Base-by-base conservation (phyloP, 495 filamentous ascomycete species). In the Poronia punctata region DNA sequence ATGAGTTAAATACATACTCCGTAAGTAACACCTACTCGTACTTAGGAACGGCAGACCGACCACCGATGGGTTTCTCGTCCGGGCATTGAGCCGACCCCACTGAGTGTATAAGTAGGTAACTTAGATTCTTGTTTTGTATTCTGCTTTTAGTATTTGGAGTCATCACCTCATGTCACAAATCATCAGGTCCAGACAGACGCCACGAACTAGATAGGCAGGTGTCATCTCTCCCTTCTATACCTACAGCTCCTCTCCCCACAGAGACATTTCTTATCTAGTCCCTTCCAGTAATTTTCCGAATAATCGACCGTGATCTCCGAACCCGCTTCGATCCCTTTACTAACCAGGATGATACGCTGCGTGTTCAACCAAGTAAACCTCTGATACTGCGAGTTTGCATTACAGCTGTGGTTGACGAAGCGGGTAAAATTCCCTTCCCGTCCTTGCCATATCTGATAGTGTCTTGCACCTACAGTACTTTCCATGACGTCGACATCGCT, bases 291-390 rank as follows among this genome's bases (percentile, higher is more conserved):
- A 28, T 55, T 46, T 34, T 64, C 59, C n/a, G 56, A 62, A 41
- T 67, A 68, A 40, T 67, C 63, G 10, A 67, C 66, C 14, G 63
- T 67, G 24, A 68, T 50, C 47, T 67, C 65, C n/a, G 40, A 49
- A 5, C 59, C 64, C 2, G 65, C 60, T 11, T 43, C 40, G 11
- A 65, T 59, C 3, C 62, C 64, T 34, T 58, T 58, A 9, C 55
- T 62, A 6, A 68, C 64, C 4, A 68, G 54, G 31, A 68, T 52
- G 27, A 66, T 66, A 11, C 64, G 49, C 45, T 68, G 61, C 15
- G 44, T 48, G 20, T 65, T 62, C 5, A 59, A 35, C 62, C 67
- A 67, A 16, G 54, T 55, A 43, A 70, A 66, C n/a, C 52, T 49
- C 31, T 66, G 50, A 38, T 66, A 66, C 46, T 66, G 60, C 22